phyloP scores from a whole-genome alignment of 495 filamentous ascomycete species.

The Amniculicola lignicola region DNA sequence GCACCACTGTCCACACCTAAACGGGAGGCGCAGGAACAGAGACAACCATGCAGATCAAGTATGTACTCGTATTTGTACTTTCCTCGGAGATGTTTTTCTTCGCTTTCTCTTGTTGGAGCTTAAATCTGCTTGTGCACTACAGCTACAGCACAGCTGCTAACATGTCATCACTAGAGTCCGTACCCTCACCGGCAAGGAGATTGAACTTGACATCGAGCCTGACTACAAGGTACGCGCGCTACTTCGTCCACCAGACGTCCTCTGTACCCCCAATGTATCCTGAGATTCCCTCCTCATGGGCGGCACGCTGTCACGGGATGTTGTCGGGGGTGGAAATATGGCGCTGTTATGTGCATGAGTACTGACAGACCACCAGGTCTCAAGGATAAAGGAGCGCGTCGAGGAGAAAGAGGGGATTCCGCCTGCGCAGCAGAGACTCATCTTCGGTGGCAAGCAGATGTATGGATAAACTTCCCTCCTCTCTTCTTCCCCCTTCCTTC shows the following conservation, averaged over 20 bases:
- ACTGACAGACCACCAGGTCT: slow-evolving; percentile 57
- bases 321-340: too few species aligned
- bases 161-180: slow-evolving; percentile 79
- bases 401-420: slow-evolving; percentile 99
- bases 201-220: slow-evolving; percentile 93
- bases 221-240: slow-evolving; percentile 71
- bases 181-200: slow-evolving; percentile 97
- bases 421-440: slow-evolving; percentile 92
- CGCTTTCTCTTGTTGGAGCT: neutral
- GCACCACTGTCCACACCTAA: too few species aligned
- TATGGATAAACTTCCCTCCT: slow-evolving; percentile 46
- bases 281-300: too few species aligned
- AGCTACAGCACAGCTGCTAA: too few species aligned
- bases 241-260: slow-evolving; percentile 2
- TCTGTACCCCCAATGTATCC: too few species aligned
- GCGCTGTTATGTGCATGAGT: neutral
- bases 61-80: slow-evolving; percentile 5
- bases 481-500: slow-evolving; percentile 7
- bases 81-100: neutral
- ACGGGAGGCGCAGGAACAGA: too few species aligned
- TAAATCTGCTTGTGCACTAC: neutral
- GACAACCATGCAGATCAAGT: slow-evolving; percentile 35
- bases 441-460: slow-evolving; percentile 98
- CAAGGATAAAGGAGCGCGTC: slow-evolving; percentile 94
- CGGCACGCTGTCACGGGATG: too few species aligned